A percentile compares a stretch with the other conserved stretches of the same genome.
These are phyloP conservation scores for Hura crepitans DNA, from an alignment of 441 rosid species.

Conservation along the genomic window DNA sequence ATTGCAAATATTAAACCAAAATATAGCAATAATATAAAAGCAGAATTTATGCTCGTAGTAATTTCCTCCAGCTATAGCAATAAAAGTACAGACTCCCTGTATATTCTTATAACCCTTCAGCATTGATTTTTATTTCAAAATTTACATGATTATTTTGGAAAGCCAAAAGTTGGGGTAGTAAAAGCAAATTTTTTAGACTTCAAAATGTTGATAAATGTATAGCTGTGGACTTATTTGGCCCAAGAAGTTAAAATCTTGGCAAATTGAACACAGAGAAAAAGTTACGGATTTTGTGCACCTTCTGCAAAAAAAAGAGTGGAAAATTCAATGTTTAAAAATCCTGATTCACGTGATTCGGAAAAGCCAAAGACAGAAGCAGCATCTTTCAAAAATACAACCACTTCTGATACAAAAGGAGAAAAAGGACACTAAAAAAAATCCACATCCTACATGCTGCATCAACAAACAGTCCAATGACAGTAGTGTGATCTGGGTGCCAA, in stretches of 20 bases:
- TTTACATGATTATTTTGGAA: too few relatives aligned
- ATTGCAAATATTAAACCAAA: slow-evolving; percentile 3
- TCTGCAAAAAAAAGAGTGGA: too few relatives aligned
- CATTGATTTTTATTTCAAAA: too few relatives aligned
- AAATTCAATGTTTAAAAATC: neutral
- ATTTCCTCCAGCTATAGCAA: too few relatives aligned
- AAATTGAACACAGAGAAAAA: too few relatives aligned
- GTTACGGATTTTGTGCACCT: too few relatives aligned
- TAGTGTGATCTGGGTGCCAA: slow-evolving; percentile 11
- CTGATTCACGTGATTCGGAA: neutral
- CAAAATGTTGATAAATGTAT: too few relatives aligned
- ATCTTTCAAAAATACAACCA: neutral
- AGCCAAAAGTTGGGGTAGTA: too few relatives aligned
- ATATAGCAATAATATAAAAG: neutral
- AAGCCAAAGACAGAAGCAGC: neutral
- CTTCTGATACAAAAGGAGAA: neutral
- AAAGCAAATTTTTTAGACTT: too few relatives aligned
- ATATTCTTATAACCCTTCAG: neutral
- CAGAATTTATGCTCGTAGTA: neutral
- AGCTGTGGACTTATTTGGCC: too few relatives aligned
- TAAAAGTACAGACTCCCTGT: too few relatives aligned
- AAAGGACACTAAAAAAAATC: neutral
- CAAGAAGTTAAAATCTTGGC: too few relatives aligned
- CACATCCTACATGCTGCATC: neutral
- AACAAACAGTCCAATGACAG: neutral